Evolutionary conservation across 306 rosid species (phyloP), one percentile per base, ranked within the genome.

Genomic region (Vicia sativa): DNA sequence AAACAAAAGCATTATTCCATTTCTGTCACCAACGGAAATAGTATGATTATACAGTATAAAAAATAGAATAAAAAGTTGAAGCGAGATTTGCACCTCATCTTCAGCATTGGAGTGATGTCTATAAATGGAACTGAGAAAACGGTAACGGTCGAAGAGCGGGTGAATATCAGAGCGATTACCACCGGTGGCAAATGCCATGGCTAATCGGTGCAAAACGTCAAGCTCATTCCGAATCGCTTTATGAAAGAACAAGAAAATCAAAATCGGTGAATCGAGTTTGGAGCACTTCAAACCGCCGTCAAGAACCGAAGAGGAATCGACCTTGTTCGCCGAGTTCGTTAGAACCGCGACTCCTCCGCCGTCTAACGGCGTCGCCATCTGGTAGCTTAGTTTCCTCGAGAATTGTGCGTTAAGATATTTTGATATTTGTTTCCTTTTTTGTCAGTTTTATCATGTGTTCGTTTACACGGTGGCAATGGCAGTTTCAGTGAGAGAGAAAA

Each of bases 91-190:
- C 37, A 93, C 99, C 99, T 95, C 97, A 74, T 95, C 99, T 84
- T 95, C 99, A 25, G 97, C 99, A 95, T 85, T 87, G 91, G 87
- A 85, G 81, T 95, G 97, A 77, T 90, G 91, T 79, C 84, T 85
- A 74, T 90, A 95, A 69, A 95, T 87, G 67, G 95, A 88, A 74
- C 89, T 85, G 60, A 95, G 75, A 68, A 95, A 95, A 95, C 73
- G 92, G 62, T 90, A 95, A 43, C 85, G 88, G 31, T 88, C 88
- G 28, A 74, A 80, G 49, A 95, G 79, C 4, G 99, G 89, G 44
- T 61, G 75, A 55, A 95, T 85, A 62, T 95, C 95, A 4, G 92
- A 74, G 70, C 82, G 70, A 46, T 74, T 82, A 0, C 92, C 97
- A 0, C 92, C 97, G 18, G 91, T 88, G 43, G 99, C 99, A 60